Evolutionary conservation across 2,329 filamentous ascomycete genomes (phyloP), one percentile per base, ranked within the genome.

Genomic region (Coleophoma cylindrospora): DNA sequence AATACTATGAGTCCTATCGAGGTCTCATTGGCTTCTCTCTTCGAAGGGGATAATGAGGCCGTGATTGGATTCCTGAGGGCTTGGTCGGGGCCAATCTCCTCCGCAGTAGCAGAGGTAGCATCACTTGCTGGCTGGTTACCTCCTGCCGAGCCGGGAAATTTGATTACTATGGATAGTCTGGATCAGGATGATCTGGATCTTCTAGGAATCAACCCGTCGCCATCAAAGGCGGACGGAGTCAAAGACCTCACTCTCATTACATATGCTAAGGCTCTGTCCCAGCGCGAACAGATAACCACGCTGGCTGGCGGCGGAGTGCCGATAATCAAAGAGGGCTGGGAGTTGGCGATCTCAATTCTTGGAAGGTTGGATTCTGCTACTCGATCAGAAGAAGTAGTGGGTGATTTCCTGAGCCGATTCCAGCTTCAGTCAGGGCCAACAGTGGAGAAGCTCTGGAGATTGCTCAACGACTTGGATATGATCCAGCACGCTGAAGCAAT

Each of bases 181-280:
- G 90, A 91, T 61, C 81, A 88, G 68, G 86, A 91, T 54, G 91
- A 96, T 62, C 72, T 96, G 41, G 88, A 94, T 70, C 80, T 96
- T 10, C 74, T 97, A 12, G 91, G 81, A 14, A 70, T 89, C 40
- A 74, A 56, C 49, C 57, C 72, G 7, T 80, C 79, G 2, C 75
- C 81, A 10, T 76, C 83, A 49, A 79, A 84, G 56, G 64, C 77
- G 44, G 77, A 82, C 53, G 75, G 89, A 8, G 83, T 84, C 54
- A 91, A 92, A 64, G 91, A 96, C 65, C 84, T 87, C 34, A 82
- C 92, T 3, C 74, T 96, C 7, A 78, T 85, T 7, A 73, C 81
- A 44, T 97, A 96, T 66, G 87, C 92, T 0, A 77, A 84, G 46
- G 76, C 79, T 21, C 66, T 92, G 17, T 75, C 86, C 15, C 33